Base-by-base conservation (phyloP, 2,329 filamentous ascomycete species). In the Lachnellula arida region DNA sequence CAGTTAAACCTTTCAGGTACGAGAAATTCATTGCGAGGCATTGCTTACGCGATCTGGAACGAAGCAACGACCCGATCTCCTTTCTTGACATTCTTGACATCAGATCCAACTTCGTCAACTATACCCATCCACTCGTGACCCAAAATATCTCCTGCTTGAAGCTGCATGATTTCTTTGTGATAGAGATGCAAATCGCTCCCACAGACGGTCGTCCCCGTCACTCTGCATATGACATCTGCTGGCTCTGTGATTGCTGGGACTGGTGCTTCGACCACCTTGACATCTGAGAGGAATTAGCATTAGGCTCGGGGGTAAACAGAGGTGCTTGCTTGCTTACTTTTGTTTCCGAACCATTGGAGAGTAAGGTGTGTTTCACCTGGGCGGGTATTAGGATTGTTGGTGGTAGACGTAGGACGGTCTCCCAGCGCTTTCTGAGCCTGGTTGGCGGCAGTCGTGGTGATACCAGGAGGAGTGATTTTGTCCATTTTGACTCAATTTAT, bases 111-210 rank as follows among this genome's bases (percentile, higher is more conserved):
- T 59, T 85, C 80, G 14, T 77, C 75, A 34, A 87, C 73, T 4
- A 77, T 74, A 8, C 84, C 84, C 4, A 78, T 80, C 68, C 86
- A 84, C 65, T 87, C 85, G 63, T 87, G 84, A 23, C 85, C 84
- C 5, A 87, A 72, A 0, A 78, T 82, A 64, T 80, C 77, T 2
- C 76, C 76, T 51, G 77, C 74, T 58, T 78, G 66, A 8, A 79
- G 59, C 55, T 79, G 69, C 15, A 76, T 65, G 46, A 80, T 72
- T 4, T 71, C 66, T 5, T 61, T 65, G 52, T 70, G 65, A 43
- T 67, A 66, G 11, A 70, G 54, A 51, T 71, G 69, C 17, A 71
- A 54, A 60, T 70, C 69, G 28, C 56, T 64, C 8, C 68, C 68
- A 51, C 68, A 71, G 23, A 70, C 63, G 8, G 67, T 71, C 14